Conservation (phyloP, 805 yeast genomes). For the Cyberlindnera petersonii region DNA sequence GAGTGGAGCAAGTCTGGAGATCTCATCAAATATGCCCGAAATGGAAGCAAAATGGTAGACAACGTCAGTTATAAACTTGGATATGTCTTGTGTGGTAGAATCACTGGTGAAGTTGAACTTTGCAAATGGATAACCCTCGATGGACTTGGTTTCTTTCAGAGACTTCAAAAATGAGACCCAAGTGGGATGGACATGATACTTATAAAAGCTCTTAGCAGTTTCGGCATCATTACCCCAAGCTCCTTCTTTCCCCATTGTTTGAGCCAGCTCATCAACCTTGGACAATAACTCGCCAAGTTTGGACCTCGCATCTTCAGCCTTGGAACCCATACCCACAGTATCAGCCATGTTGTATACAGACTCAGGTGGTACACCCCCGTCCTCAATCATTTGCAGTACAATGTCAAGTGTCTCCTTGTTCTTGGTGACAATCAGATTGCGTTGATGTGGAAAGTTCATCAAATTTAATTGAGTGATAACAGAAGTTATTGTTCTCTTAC, state of each 20-base stretch:
- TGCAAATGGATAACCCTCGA: conserved; percentile 18
- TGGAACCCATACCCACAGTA: neutral
- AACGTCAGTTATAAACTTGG: neutral
- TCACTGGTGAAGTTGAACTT: neutral
- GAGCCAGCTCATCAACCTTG: conserved; percentile 31
- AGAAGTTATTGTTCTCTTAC: conserved; percentile 35
- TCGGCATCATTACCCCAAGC: conserved; percentile 36
- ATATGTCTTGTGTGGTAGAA: neutral
- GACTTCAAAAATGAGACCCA: conserved; percentile 13
- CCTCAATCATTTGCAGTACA: conserved; percentile 1
- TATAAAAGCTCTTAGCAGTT: conserved; percentile 34
- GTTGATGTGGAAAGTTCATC: conserved; percentile 20
- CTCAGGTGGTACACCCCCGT: neutral
- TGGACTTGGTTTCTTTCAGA: neutral
- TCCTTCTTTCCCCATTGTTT: conserved; percentile 29
- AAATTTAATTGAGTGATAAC: conserved; percentile 20
- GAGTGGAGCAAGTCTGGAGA: conserved; percentile 28
- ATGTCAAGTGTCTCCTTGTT: neutral
- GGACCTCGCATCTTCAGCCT: neutral
- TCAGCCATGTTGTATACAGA: conserved; percentile 11
- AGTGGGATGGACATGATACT: conserved; percentile 19
- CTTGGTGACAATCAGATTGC: conserved; percentile 16
- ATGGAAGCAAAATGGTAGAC: conserved; percentile 17
- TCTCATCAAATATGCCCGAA: conserved; percentile 22
- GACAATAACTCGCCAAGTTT: conserved; percentile 9